Base-by-base conservation (phyloP, 495 filamentous ascomycete genomes). In the Hypoxylon fuscum region DNA sequence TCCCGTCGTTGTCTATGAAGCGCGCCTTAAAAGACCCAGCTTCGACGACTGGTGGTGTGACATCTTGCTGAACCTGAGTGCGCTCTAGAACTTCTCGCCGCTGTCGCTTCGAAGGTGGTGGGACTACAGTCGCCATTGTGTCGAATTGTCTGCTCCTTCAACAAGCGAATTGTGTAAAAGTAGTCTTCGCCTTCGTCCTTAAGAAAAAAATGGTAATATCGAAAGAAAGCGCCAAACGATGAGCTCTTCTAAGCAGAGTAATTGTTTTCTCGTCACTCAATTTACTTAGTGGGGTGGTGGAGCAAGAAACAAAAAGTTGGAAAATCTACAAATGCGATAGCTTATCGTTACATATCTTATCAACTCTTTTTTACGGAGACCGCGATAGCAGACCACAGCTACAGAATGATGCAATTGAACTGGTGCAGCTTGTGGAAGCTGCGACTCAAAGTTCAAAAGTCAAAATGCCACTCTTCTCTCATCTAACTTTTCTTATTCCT, bases 21-120 rank as follows among this genome's bases (percentile, higher is more conserved):
- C 93, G 90, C 40, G 96, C 83, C 64, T 92, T 89, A 53, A 97
- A 83, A 54, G 86, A 91, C 55, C 91, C 91, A 27, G 90, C 79
- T 68, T 92, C 85, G 51, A 84, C 81, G 2, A 90, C 88, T 17
- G 82, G 83, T 23, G 84, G 80, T 5, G 89, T 74, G 54, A 94
- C 83, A 74, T 93, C 87, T 73, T 96, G 88, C 62, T 96, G 92
- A 41, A 86, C 80, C 55, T 82, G 76, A 12, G 89, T 83, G 70
- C 86, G 87, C 60, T 94, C 90, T 17, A 88, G 81, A 44, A 83
- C 83, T 40, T 88, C 93, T 34, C 86, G 85, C 75, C 88, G 89
- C 66, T 96, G 91, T 43, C 93, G 87, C 77, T 98, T 99, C 47
- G 88, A 92, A 35, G 95, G 96, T 17, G 93, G 96, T 12, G 96